Evolutionary conservation across 2,329 filamentous ascomycete species (phyloP).

Genomic region (Fusarium coffeatum): DNA sequence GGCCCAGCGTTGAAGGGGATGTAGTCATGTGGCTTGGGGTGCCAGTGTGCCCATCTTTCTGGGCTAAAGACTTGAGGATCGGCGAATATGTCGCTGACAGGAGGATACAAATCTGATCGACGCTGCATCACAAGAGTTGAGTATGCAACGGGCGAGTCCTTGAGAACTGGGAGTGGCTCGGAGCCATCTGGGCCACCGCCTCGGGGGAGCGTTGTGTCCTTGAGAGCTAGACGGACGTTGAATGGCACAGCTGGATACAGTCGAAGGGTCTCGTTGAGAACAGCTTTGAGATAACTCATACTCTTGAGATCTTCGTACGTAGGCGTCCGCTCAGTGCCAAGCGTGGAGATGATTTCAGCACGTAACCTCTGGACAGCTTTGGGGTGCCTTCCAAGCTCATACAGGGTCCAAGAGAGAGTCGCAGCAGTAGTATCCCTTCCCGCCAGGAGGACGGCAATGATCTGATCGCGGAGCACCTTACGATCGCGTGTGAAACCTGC

Average conservation of each 20-base stretch:
- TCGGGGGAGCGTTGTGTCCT: constrained; percentile 78
- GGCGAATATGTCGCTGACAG: constrained; percentile 58
- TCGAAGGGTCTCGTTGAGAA: constrained; percentile 82
- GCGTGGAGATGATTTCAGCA: constrained; percentile 73
- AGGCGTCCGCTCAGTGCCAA: constrained; percentile 72
- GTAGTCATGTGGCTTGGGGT: constrained; percentile 76
- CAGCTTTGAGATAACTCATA: constrained; percentile 83
- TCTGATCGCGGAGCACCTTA: constrained; percentile 82
- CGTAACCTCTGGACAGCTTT: constrained; percentile 75
- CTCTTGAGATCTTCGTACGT: constrained; percentile 86
- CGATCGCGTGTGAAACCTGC: constrained; percentile 80
- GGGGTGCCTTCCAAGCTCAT: constrained; percentile 81
- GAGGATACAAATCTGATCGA: constrained; percentile 70
- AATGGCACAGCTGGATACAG: constrained; percentile 83
- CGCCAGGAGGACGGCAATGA: constrained; percentile 84
- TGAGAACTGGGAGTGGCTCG: constrained; percentile 72
- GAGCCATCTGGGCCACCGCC: constrained; percentile 74
- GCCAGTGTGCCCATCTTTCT: constrained; percentile 73
- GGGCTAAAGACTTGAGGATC: constrained; percentile 68
- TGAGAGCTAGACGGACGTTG: constrained; percentile 78
- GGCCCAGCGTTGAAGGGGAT: constrained; percentile 81
- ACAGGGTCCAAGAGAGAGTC: constrained; percentile 83
- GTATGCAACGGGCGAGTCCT: constrained; percentile 75
- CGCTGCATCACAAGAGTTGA: constrained; percentile 79
- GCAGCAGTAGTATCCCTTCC: constrained; percentile 88